A percentile compares a stretch with the other conserved stretches of the same genome.
These are phyloP conservation scores for Penicillium sp. DNA, from an alignment of 2,329 filamentous ascomycete genomes.

Conservation along the genomic window DNA sequence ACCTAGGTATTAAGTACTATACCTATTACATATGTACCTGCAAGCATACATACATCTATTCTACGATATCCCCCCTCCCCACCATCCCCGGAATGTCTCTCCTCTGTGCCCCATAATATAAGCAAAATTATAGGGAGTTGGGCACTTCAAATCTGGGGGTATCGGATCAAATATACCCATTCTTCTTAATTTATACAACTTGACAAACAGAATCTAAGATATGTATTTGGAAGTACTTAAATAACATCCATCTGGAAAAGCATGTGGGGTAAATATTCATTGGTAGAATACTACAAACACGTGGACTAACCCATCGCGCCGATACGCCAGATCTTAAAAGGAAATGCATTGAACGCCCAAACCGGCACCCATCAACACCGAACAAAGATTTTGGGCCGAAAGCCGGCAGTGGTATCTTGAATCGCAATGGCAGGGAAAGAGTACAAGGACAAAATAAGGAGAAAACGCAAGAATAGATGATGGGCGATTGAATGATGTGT, in stretches of 20 bases:
- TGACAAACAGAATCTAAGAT: neutral
- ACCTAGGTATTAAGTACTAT: too few relatives aligned
- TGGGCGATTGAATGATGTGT: slow-evolving; percentile 1
- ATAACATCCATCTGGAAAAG: neutral
- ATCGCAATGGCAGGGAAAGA: slow-evolving; percentile 3
- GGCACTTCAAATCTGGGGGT: neutral
- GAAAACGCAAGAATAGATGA: neutral
- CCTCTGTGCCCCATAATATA: neutral
- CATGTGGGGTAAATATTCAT: slow-evolving; percentile 1
- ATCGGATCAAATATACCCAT: neutral
- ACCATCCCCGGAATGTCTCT: neutral
- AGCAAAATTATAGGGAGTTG: neutral
- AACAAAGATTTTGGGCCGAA: slow-evolving; percentile 9
- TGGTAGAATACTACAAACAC: slow-evolving; percentile 6
- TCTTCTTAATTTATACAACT: neutral
- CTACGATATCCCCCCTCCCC: neutral
- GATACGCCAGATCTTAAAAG: slow-evolving; percentile 7
- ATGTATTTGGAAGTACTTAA: neutral
- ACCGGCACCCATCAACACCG: slow-evolving; percentile 5
- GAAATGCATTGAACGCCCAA: neutral
- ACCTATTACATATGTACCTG: neutral
- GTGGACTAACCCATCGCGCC: slow-evolving; percentile 8
- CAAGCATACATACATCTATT: neutral
- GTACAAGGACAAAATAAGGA: neutral
- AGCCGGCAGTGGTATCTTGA: slow-evolving; percentile 13